phyloP scores from a whole-genome alignment of 164 flowering plant genomes.

The Protea cynaroides region DNA sequence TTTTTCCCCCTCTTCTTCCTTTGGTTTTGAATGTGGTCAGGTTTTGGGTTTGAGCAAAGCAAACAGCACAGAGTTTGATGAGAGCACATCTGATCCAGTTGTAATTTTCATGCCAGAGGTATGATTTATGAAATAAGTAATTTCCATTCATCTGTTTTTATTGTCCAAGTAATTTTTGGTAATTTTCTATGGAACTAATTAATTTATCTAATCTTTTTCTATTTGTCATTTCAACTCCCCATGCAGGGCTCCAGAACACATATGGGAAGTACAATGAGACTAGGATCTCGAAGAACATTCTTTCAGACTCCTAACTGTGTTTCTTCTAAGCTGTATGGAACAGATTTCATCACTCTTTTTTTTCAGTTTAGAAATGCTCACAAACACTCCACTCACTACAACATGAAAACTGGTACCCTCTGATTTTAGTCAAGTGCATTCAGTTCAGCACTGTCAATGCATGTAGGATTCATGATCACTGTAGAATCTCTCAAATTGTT shows the following conservation, averaged over 20 bases:
- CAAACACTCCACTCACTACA: too few relatives aligned
- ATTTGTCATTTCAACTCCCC: conserved; percentile 4
- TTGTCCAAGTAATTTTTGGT: background rate
- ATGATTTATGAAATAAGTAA: background rate
- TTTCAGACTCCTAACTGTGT: conserved; percentile 67
- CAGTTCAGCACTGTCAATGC: too few relatives aligned
- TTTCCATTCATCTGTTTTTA: background rate
- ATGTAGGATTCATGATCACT: too few relatives aligned
- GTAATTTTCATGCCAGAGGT: conserved; percentile 99
- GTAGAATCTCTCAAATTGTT: too few relatives aligned
- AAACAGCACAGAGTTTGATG: conserved; percentile 80
- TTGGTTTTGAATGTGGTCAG: conserved; percentile 27
- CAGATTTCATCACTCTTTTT: background rate
- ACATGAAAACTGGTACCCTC: too few relatives aligned
- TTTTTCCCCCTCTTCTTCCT: background rate
- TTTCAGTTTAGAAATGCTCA: too few relatives aligned
- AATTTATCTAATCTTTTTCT: background rate
- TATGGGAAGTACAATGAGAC: conserved; percentile 97
- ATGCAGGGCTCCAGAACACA: conserved; percentile 87
- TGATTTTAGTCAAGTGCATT: too few relatives aligned
- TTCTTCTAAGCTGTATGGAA: conserved; percentile 72
- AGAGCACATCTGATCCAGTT: conserved; percentile 61
- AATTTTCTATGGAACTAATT: background rate
- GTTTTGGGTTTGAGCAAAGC: conserved; percentile 70
- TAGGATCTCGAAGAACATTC: conserved; percentile 84